Conservation (phyloP, 768 basidiomycete genomes). For the Xerocomellus intermedius region DNA sequence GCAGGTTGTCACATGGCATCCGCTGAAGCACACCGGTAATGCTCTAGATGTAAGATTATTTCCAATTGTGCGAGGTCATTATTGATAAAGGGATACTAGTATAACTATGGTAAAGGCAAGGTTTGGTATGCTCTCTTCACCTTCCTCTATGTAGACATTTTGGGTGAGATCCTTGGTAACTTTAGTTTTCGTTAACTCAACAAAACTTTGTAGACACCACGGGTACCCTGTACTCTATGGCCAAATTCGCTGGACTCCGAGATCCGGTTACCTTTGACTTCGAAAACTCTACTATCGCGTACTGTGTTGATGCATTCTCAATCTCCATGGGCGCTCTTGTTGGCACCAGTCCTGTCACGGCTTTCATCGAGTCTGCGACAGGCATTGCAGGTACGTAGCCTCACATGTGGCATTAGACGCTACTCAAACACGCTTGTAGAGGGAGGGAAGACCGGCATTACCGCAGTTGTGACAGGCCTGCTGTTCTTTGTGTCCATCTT, state of each 20-base stretch:
- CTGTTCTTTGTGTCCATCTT: constrained; percentile 84
- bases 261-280: constrained; percentile 85
- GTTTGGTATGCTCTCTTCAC: constrained; percentile 89
- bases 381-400: constrained; percentile 61
- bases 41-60: constrained; percentile 55
- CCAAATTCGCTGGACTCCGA: constrained; percentile 85
- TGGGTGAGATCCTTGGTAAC: constrained; percentile 46
- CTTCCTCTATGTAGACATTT: constrained; percentile 87
- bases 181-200: not conserved
- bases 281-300: constrained; percentile 78
- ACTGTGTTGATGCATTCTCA: constrained; percentile 78
- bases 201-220: constrained; percentile 34
- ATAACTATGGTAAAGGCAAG: constrained; percentile 55
- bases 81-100: constrained; percentile 36
- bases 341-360: constrained; percentile 80
- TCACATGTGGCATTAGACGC: not conserved
- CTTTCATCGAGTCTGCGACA: constrained; percentile 80
- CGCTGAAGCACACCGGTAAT: constrained; percentile 59
- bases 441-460: constrained; percentile 86
- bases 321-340: constrained; percentile 80
- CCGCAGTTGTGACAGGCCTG: constrained; percentile 68
- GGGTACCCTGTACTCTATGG: constrained; percentile 88
- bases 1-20: constrained; percentile 75
- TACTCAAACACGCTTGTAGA: constrained; percentile 40
- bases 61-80: not conserved